A percentile compares a stretch with the other conserved stretches of the same genome.
These are phyloP conservation scores for Kalmusia sp. DNA, from an alignment of 2,329 filamentous ascomycete species.

Conservation along the genomic window DNA sequence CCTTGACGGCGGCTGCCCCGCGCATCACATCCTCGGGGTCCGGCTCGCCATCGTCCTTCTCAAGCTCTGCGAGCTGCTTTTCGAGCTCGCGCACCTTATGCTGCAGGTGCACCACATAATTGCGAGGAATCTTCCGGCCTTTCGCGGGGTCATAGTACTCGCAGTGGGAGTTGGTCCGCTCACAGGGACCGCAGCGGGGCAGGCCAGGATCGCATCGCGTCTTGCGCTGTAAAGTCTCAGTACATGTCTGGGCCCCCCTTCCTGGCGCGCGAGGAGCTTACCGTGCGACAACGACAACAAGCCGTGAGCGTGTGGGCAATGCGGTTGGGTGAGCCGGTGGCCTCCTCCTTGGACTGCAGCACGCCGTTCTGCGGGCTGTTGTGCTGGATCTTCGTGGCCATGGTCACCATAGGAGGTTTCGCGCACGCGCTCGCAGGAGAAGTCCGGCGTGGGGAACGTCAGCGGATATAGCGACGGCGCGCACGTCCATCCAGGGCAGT, in stretches of 20 bases:
- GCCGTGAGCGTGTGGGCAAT: conserved; percentile 82
- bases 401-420: conserved; percentile 21
- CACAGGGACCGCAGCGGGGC: conserved; percentile 89
- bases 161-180: conserved; percentile 87
- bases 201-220: conserved; percentile 94
- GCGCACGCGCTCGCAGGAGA: conserved; percentile 5
- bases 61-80: conserved; percentile 78
- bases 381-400: conserved; percentile 28
- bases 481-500: conserved; percentile 24
- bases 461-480: conserved; percentile 23
- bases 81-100: conserved; percentile 84
- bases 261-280: conserved; percentile 49
- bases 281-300: conserved; percentile 80
- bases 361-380: conserved; percentile 25
- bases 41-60: conserved; percentile 73
- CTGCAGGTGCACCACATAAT: conserved; percentile 91
- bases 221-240: conserved; percentile 71
- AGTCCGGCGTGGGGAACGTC: conserved; percentile 17
- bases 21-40: conserved; percentile 86
- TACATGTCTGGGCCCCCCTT: conserved; percentile 1
- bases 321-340: conserved; percentile 55
- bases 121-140: conserved; percentile 83
- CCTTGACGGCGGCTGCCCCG: conserved; percentile 81
- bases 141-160: conserved; percentile 95
- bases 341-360: conserved; percentile 28